phyloP scores from a whole-genome alignment of 495 filamentous ascomycete species.

The Antarctomyces pellizariae region DNA sequence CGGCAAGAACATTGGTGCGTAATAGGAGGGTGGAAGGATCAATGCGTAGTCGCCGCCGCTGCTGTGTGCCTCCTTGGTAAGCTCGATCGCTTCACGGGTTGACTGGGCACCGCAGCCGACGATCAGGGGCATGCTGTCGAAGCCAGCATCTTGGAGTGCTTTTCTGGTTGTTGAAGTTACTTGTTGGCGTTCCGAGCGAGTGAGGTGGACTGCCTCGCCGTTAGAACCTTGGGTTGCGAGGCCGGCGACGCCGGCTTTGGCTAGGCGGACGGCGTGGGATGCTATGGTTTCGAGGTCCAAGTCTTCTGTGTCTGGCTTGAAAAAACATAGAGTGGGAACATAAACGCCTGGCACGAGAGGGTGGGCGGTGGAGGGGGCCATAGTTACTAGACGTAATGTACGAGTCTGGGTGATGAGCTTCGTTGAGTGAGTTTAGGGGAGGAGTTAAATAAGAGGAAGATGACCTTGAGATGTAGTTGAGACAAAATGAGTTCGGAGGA shows the following conservation, averaged over 20 bases:
- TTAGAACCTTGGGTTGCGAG: slow-evolving; percentile 77
- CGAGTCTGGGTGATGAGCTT: no score
- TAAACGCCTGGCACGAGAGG: slow-evolving; percentile 62
- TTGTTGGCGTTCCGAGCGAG: slow-evolving; percentile 40
- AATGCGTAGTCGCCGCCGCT: slow-evolving; percentile 70
- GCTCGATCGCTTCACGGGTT: slow-evolving; percentile 61
- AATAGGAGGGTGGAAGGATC: slow-evolving; percentile 71
- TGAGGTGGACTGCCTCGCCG: slow-evolving; percentile 67
- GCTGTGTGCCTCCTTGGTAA: slow-evolving; percentile 50
- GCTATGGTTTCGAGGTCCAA: slow-evolving; percentile 42
- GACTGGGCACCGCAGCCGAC: slow-evolving; percentile 70
- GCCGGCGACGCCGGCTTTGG: slow-evolving; percentile 52
- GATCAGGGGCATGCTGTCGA: slow-evolving; percentile 46
- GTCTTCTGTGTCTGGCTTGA: slow-evolving; percentile 54
- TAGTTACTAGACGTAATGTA: no score
- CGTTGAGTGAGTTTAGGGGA: no score
- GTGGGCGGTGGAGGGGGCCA: no score
- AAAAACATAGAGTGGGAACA: slow-evolving; percentile 73
- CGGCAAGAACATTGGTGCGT: slow-evolving; percentile 48
- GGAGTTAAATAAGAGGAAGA: no score
- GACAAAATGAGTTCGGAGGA: no score
- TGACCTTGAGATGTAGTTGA: no score
- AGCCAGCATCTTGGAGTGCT: slow-evolving; percentile 41
- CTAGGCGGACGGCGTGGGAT: slow-evolving; percentile 65
- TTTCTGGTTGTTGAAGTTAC: slow-evolving; percentile 54